Percentiles rank a stretch among this genome's conserved stretches.
Conservation (phyloP, 2,329 filamentous ascomycete species). For the Scorias spongiosa region DNA sequence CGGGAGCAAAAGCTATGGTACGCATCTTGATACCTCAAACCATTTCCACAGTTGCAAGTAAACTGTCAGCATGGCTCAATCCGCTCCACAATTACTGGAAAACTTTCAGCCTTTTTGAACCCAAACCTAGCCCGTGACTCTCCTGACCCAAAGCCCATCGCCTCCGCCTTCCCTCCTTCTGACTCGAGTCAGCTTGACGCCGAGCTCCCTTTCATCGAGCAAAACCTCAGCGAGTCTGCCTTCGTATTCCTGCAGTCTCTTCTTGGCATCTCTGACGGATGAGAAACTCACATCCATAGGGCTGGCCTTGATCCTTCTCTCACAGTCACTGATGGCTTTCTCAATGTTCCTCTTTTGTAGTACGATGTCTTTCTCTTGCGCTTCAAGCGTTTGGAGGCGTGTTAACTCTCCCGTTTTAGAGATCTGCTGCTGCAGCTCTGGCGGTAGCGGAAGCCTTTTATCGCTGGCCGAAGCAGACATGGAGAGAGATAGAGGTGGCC, state of each 20-base stretch:
- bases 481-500: not conserved
- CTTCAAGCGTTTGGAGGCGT: conserved; percentile 51
- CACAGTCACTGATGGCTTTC: conserved; percentile 60
- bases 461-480: conserved; percentile 1
- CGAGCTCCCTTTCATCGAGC: conserved; percentile 64
- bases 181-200: conserved; percentile 62
- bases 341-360: conserved; percentile 58
- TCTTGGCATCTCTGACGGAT: conserved; percentile 39
- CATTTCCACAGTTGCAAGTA: too few species aligned
- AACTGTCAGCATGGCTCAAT: too few species aligned
- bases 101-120: too few species aligned
- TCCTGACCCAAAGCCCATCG: conserved; percentile 60
- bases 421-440: conserved; percentile 32
- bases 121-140: conserved; percentile 47
- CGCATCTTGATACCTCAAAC: too few species aligned
- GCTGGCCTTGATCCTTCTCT: conserved; percentile 54
- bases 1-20: too few species aligned
- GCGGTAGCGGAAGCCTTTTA: conserved; percentile 17
- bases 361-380: conserved; percentile 47
- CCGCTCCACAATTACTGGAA: too few species aligned
- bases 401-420: conserved; percentile 1
- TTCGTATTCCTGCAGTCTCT: conserved; percentile 51
- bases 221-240: conserved; percentile 57
- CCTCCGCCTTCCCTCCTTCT: conserved; percentile 51
- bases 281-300: conserved; percentile 49